Evolutionary conservation across 164 flowering plant species (phyloP).

Genomic region (Cinnamomum chago): DNA sequence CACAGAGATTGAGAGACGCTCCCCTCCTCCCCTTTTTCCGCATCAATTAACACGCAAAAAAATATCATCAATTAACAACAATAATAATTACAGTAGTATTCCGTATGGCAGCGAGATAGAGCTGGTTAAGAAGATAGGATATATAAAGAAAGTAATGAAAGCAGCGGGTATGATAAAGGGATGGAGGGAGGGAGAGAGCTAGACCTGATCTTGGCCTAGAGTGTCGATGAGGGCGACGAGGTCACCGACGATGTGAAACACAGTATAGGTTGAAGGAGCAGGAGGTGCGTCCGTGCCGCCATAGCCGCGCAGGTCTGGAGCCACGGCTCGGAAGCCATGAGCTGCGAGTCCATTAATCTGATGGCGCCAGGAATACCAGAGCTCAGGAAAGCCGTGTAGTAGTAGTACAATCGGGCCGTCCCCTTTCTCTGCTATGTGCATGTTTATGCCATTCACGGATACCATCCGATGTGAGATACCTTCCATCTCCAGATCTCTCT

Average conservation of each 20-base stretch:
- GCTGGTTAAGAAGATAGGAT: no score
- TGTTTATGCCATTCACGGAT: conserved; percentile 35
- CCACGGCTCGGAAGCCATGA: conserved; percentile 39
- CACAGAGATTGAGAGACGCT: no score
- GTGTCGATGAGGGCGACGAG: conserved; percentile 53
- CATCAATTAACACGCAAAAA: background rate
- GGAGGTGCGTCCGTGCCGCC: conserved; percentile 51
- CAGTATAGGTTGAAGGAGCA: conserved; percentile 33
- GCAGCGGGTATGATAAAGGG: no score
- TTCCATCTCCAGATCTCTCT: background rate
- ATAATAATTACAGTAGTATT: no score
- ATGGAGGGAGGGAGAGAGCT: background rate
- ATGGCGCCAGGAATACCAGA: conserved; percentile 43
- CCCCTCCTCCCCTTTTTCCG: background rate
- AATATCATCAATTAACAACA: no score
- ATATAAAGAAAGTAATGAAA: no score
- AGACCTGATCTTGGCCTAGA: conserved; percentile 31
- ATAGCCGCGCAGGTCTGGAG: conserved; percentile 41
- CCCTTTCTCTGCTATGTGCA: conserved; percentile 39
- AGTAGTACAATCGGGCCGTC: conserved; percentile 28
- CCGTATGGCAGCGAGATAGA: fast-evolving
- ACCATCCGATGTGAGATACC: conserved; percentile 6
- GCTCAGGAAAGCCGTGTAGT: conserved; percentile 38
- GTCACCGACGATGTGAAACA: conserved; percentile 54
- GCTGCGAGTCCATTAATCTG: conserved; percentile 30